A percentile compares a stretch with the other conserved stretches of the same genome.
Evolutionary conservation across 495 filamentous ascomycete genomes (phyloP).

Genomic region (Penicillium egyptiacum): DNA sequence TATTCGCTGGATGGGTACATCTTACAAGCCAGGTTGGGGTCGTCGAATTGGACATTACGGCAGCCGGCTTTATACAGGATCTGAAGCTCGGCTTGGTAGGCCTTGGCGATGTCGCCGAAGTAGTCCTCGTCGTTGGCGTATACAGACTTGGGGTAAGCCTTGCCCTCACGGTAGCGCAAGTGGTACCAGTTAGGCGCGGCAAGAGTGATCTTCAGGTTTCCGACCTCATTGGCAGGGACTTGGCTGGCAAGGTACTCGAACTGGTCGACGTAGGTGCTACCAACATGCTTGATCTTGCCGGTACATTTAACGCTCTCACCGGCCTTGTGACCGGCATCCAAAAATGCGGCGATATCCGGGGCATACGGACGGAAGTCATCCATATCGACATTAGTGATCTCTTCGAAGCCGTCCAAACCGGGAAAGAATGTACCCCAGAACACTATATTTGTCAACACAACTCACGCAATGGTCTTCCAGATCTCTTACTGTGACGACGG

Average conservation of each 20-base stretch:
- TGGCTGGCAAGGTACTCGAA: constrained; percentile 66
- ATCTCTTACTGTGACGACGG: constrained; percentile 58
- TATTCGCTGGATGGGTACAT: not conserved
- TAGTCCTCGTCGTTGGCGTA: constrained; percentile 69
- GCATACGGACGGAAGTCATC: constrained; percentile 73
- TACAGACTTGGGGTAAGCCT: constrained; percentile 63
- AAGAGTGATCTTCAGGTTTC: constrained; percentile 70
- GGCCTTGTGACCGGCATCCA: constrained; percentile 68
- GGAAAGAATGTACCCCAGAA: constrained; percentile 78
- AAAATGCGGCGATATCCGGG: constrained; percentile 75
- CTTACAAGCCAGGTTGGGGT: constrained; percentile 75
- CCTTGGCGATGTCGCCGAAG: constrained; percentile 71
- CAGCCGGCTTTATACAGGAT: constrained; percentile 68
- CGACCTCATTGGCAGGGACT: constrained; percentile 57
- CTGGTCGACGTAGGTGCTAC: constrained; percentile 62
- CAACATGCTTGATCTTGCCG: constrained; percentile 67
- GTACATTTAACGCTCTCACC: constrained; percentile 73
- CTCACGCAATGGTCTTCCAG: not conserved
- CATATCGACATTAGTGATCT: constrained; percentile 56
- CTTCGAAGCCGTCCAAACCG: constrained; percentile 67
- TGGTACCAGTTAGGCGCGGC: constrained; percentile 75
- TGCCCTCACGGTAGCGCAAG: constrained; percentile 67
- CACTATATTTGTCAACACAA: constrained; percentile 36
- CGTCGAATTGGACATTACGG: constrained; percentile 73
- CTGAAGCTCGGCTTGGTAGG: constrained; percentile 65